Percentiles rank a stretch among this genome's conserved stretches.
phyloP scores from a whole-genome alignment of 2,329 filamentous ascomycete genomes.

The Xylaria digitata region DNA sequence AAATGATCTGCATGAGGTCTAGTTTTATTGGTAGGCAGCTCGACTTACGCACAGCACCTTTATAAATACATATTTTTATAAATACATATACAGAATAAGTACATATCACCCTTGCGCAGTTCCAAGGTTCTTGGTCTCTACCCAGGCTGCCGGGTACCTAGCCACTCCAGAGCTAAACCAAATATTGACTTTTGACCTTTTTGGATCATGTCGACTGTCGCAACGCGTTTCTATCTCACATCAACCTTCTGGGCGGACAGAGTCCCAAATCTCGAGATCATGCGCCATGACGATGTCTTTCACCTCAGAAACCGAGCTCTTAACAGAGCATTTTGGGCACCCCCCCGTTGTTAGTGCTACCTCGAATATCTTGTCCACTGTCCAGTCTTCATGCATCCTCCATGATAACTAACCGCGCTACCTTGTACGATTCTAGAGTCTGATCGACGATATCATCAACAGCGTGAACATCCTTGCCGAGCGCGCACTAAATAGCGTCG shows the following conservation, averaged over 20 bases:
- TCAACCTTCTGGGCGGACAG: conserved; percentile 10
- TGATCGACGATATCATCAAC: conserved; percentile 99
- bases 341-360: conserved; percentile 80
- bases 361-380: background rate
- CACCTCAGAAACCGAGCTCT: conserved; percentile 70
- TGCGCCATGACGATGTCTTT: conserved; percentile 48
- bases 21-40: too few species aligned
- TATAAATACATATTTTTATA: too few species aligned
- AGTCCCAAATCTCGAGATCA: conserved; percentile 37
- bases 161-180: conserved; percentile 45
- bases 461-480: conserved; percentile 93
- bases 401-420: conserved; percentile 30
- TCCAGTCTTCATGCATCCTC: conserved; percentile 7
- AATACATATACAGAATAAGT: too few species aligned
- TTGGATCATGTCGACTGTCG: conserved; percentile 19
- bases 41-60: too few species aligned
- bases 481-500: conserved; percentile 87
- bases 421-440: conserved; percentile 66
- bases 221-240: conserved; percentile 38
- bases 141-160: background rate
- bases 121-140: too few species aligned
- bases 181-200: conserved; percentile 48
- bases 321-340: conserved; percentile 96
- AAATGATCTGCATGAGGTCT: too few species aligned
- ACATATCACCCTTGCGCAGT: too few species aligned